Conservation (phyloP, 83 land plant genomes). For the Picea abies region DNA sequence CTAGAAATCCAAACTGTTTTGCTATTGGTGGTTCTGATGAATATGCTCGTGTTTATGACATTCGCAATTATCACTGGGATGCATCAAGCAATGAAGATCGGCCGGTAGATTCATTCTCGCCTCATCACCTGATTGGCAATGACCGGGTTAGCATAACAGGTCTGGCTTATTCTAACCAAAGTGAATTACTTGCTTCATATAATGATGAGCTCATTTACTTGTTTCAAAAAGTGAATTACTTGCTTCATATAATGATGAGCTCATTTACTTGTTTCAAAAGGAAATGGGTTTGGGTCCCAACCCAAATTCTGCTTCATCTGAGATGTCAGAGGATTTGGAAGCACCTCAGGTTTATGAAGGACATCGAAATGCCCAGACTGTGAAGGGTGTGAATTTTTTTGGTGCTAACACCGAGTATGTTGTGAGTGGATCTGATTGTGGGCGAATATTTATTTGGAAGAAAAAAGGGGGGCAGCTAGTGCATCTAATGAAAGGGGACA, state of each 20-base stretch:
- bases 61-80: slow-evolving; percentile 64
- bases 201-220: slow-evolving; percentile 91
- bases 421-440: slow-evolving; percentile 96
- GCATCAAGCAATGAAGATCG: slow-evolving; percentile 47
- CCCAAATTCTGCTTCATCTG: slow-evolving; percentile 21
- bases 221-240: slow-evolving; percentile 86
- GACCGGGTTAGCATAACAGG: slow-evolving; percentile 80
- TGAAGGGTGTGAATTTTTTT: slow-evolving; percentile 92
- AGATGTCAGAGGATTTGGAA: slow-evolving; percentile 19
- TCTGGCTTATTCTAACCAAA: slow-evolving; percentile 84
- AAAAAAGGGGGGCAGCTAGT: slow-evolving; percentile 84
- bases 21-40: slow-evolving; percentile 91
- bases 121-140: slow-evolving; percentile 73
- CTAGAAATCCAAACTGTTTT: slow-evolving; percentile 77
- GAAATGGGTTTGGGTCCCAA: slow-evolving; percentile 78
- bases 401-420: slow-evolving; percentile 93
- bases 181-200: slow-evolving; percentile 92
- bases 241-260: slow-evolving; percentile 90
- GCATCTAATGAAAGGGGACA: slow-evolving; percentile 83
- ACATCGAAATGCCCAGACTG: slow-evolving; percentile 80
- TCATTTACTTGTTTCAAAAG: slow-evolving; percentile 80
- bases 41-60: slow-evolving; percentile 90
- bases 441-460: slow-evolving; percentile 91
- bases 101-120: slow-evolving; percentile 74
- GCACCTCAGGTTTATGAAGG: slow-evolving; percentile 80